phyloP scores from a whole-genome alignment of 2,329 filamentous ascomycete species.

The Dissoconium aciculare region DNA sequence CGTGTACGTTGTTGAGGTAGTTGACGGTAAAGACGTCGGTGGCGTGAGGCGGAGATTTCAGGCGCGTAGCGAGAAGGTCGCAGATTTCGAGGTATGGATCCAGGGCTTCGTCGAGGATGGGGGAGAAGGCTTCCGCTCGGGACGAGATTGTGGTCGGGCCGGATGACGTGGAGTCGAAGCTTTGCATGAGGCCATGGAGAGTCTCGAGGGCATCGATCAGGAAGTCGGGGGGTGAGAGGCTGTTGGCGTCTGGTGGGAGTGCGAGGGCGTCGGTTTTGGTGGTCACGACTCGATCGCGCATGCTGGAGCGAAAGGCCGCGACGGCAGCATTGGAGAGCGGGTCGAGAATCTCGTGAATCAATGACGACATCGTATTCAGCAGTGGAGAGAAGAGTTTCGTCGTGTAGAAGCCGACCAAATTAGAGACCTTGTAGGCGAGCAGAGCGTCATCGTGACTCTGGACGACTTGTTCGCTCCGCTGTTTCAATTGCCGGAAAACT shows the following conservation, averaged over 20 bases:
- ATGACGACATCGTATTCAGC: constrained; percentile 50
- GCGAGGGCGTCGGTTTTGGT: constrained; percentile 40
- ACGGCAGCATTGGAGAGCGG: constrained; percentile 62
- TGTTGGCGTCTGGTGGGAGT: too few relatives aligned
- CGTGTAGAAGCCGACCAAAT: constrained; percentile 77
- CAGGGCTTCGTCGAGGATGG: constrained; percentile 62
- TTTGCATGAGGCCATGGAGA: constrained; percentile 64
- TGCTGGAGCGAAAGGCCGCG: constrained; percentile 64
- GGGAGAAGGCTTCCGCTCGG: constrained; percentile 54
- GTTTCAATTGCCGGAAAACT: constrained; percentile 68
- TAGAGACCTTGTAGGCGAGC: constrained; percentile 76
- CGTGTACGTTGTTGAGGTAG: constrained; percentile 46
- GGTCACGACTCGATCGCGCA: constrained; percentile 64
- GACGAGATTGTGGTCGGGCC: constrained; percentile 53
- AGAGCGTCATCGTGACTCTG: constrained; percentile 85
- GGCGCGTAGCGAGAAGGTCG: constrained; percentile 48
- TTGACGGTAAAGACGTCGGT: constrained; percentile 59
- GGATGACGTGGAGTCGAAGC: constrained; percentile 64
- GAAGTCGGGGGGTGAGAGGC: constrained; percentile 67
- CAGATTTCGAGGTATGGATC: constrained; percentile 75
- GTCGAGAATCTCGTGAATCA: constrained; percentile 50
- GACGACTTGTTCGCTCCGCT: constrained; percentile 80
- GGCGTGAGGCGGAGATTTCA: constrained; percentile 39
- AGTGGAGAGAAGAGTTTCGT: constrained; percentile 66
- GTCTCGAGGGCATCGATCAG: constrained; percentile 65